Base-by-base conservation (phyloP, 2,329 filamentous ascomycete species). In the Hymenotorrendiella dingleyae region DNA sequence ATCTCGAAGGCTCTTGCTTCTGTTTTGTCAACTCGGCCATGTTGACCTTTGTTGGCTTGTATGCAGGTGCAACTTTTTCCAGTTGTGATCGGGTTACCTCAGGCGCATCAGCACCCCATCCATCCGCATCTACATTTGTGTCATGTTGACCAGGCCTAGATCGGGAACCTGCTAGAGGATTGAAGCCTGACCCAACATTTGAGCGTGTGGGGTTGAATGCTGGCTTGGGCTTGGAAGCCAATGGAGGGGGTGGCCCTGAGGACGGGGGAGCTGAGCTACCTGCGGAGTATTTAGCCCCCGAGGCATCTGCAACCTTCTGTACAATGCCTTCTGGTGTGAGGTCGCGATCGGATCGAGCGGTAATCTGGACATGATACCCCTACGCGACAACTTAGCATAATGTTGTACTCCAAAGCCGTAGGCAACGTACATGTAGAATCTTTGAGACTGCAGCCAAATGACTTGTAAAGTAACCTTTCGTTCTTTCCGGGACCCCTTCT, bases 401-500 rank as follows among this genome's bases (percentile, higher is more conserved):
- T 23, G 24, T 28, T 36, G 19, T 36, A 41, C 16, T 19, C 34
- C 29, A 35, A 21, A 24, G 6, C 23, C 34, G 12, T 20, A 34
- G 12, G 19, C n/a, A 30, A 24, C 36, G 28, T 20, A 82, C 82
- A 69, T 96, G 90, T 30, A 98, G 78, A 54, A 96, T 75, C 67
- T 95, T 96, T 49, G 89, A 82, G 27, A 97, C 89, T 36, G 88
- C 84, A 47, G 85, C 82, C 36, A 93, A 72, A 67, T 98, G 91
- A 68, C 89, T 96, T 54, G 88, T 95, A 64, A 98, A 98, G 68
- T 97, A 97, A 53, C 93, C 93, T 69, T 97, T 98, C 48, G 91
- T 97, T 58, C 91, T 77, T 68, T 98, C 93, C n/a, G 93, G 93
- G 12, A 98, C 93, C 56, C 93, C 93, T 61, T 94, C 91, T 54